These are phyloP conservation scores for Arthroderma sp. DNA, from an alignment of 2,329 filamentous ascomycete species.

Conservation along the genomic window DNA sequence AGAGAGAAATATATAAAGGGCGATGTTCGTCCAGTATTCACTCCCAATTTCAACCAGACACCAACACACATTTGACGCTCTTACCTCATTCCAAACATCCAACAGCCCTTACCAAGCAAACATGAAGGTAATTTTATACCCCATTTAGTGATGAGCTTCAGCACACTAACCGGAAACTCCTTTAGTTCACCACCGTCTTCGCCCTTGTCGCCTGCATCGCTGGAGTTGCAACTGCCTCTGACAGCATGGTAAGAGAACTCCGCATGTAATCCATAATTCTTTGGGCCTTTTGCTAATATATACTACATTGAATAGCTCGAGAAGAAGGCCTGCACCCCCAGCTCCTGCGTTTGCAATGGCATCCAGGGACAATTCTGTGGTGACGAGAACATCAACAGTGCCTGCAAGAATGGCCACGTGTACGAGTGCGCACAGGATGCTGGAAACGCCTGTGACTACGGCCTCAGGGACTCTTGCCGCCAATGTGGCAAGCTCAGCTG, in stretches of 20 bases:
- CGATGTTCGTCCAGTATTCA: not conserved
- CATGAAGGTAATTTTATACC: not conserved
- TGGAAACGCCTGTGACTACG: constrained; percentile 16
- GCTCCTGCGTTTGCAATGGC: constrained; percentile 13
- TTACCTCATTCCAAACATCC: not conserved
- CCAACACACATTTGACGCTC: not conserved
- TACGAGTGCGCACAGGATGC: constrained; percentile 12
- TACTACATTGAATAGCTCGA: constrained; percentile 5
- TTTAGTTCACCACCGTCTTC: constrained; percentile 1
- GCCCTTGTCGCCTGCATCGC: not conserved
- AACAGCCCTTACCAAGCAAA: not conserved
- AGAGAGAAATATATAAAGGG: not conserved
- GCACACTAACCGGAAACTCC: not conserved
- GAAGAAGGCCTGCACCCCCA: constrained; percentile 13
- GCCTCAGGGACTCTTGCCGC: constrained; percentile 11
- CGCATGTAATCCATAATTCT: not conserved
- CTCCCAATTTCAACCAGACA: not conserved
- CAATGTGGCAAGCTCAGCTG: constrained; percentile 14
- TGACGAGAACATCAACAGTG: constrained; percentile 12
- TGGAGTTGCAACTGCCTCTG: not conserved
- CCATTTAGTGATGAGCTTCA: not conserved
- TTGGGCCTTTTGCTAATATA: not conserved
- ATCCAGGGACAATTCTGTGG: constrained; percentile 16
- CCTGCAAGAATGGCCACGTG: constrained; percentile 14
- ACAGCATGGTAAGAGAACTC: not conserved